A percentile compares a stretch with the other conserved stretches of the same genome.
These are phyloP conservation scores for Phaffomyces antillensis DNA, from an alignment of 805 yeast genomes.

Conservation along the genomic window DNA sequence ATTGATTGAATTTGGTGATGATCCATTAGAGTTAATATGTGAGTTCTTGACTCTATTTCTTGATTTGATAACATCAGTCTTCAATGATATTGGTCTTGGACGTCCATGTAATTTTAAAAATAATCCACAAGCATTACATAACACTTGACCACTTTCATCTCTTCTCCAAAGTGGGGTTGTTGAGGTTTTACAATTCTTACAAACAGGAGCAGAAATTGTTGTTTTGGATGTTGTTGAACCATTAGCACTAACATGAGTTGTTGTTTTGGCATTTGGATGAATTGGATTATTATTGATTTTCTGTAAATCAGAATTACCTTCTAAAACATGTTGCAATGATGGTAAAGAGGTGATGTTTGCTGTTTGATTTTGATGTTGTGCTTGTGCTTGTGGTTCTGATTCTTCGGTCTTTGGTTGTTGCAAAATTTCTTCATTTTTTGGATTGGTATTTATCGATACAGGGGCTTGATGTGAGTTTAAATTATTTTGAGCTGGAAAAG, in stretches of 20 bases:
- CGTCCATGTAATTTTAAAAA: constrained; percentile 87
- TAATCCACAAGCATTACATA: constrained; percentile 92
- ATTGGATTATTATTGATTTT: constrained; percentile 10
- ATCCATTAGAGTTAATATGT: constrained; percentile 1
- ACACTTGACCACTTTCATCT: constrained; percentile 83
- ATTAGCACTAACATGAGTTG: constrained; percentile 43
- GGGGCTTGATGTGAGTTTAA: constrained; percentile 2
- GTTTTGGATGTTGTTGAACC: constrained; percentile 62
- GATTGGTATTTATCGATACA: not conserved
- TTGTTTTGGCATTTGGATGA: constrained; percentile 54
- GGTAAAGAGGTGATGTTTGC: not conserved
- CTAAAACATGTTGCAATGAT: not conserved
- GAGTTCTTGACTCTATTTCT: constrained; percentile 73
- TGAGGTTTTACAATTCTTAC: constrained; percentile 87
- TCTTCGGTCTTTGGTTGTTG: not conserved
- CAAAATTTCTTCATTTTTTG: not conserved
- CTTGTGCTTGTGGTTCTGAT: no score
- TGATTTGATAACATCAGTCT: constrained; percentile 88
- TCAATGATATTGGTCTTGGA: constrained; percentile 84
- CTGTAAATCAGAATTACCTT: not conserved
- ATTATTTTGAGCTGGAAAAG: not conserved
- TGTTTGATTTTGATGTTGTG: not conserved
- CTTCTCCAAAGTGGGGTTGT: constrained; percentile 95
- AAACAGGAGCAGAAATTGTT: constrained; percentile 58
- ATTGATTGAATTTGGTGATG: constrained; percentile 5